Evolutionary conservation across 2,329 filamentous ascomycete genomes (phyloP), one percentile per base, ranked within the genome.

Genomic region (Stachybotrys echinatus): DNA sequence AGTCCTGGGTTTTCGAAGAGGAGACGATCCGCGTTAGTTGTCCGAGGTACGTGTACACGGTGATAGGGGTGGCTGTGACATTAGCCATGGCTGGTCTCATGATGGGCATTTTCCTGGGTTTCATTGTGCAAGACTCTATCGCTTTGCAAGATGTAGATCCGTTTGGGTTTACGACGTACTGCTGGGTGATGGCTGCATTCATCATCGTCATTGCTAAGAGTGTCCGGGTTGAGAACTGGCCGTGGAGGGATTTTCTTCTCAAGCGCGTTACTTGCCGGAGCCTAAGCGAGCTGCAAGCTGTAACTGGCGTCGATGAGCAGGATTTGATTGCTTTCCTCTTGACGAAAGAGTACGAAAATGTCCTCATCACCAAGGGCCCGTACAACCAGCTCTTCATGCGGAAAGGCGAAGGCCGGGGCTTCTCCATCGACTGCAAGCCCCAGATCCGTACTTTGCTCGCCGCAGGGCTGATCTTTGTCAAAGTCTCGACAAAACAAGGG

Each of bases 101-200:
- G 38, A 10, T 40, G 8, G 38, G 38, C 19, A 40, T 40, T 20
- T 40, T 40, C 38, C 38, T 40, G 10, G 38, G 38, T n/a, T 18
- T 20, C 17, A 18, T 18, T 18, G n/a, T 40, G 10, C 10, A 40
- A 20, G 38, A 40, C 19, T 18, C 17, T n/a, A 40, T 40, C n/a
- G 38, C 38, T 18, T n/a, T 40, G 6, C 38, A 40, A n/a, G 38
- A 20, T 18, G 62, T 65, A 3, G 62, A 65, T 38, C 60, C 62
- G 1, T 63, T 62, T 53, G 54, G 59, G 22, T 47, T 63, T 8
- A 52, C 60, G n/a, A 50, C 42, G 8, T 65, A 53, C 47, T 34
- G 47, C 19, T 65, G 61, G 61, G 44, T 60, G 6, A n/a, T 64
- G 8, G 57, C 57, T 6, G 61, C 42, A 2, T 61, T 64, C 43